Base-by-base conservation (phyloP, 768 basidiomycete genomes). In the Terana coerulea region DNA sequence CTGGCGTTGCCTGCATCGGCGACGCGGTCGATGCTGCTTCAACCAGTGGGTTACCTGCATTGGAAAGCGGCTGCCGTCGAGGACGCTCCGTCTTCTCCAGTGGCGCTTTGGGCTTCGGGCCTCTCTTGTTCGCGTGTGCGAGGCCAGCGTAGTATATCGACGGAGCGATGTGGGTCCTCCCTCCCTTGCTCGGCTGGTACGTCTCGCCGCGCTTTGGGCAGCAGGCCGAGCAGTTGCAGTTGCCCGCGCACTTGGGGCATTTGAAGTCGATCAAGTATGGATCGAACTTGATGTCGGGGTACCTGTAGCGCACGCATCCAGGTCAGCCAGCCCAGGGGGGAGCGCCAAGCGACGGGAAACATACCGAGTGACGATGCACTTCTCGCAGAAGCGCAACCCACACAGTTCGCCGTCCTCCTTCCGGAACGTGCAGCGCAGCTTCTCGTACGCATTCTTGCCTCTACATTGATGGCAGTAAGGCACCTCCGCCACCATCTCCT, bases 211-310 rank as follows among this genome's bases (percentile, higher is more conserved):
- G 71, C 51, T 55, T 69, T 24, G 61, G 54, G 12, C 73, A 67
- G 56, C 80, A 81, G 0, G 5, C 0, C 10, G 76, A 74, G 59
- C 81, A 83, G 39, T 75, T 78, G 62, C 81, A 83, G 10, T 54
- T 72, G 10, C 65, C 57, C 3, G 60, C 57, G 57, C 80, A 83
- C 12, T 22, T 56, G 0, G 81, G 81, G 56, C 81, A 83, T 21
- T 57, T 49, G 46, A 73, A 75, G 5, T 35, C 25, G 1, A 40
- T 34, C n/a, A 54, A 55, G 17, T 43, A 59, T 29, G 59, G 39
- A 28, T 72, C 63, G 51, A 75, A 75, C 24, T 61, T 61, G 51
- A 73, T 49, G 15, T 71, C 65, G 1, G 72, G 69, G 47, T 75
- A 75, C 54, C 75, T 75, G 36, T 15, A 11, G 11, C 22, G 6